These are phyloP conservation scores for Lactarius evosmus DNA, from an alignment of 768 basidiomycete genomes.

Conservation along the genomic window DNA sequence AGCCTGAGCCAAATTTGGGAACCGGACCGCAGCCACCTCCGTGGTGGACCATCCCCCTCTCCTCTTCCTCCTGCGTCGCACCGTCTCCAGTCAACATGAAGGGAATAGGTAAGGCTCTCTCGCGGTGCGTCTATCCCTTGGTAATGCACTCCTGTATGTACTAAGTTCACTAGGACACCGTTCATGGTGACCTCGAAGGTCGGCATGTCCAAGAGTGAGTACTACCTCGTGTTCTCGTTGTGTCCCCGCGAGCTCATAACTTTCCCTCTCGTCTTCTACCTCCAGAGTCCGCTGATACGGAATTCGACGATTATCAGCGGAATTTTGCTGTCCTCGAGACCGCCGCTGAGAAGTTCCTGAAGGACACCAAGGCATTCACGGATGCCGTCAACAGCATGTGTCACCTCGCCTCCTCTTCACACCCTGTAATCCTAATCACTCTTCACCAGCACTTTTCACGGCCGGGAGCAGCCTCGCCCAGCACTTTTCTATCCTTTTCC, in stretches of 20 bases:
- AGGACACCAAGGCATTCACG: constrained; percentile 85
- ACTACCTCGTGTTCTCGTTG: background rate
- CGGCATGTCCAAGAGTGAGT: constrained; percentile 88
- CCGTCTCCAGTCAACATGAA: constrained; percentile 44
- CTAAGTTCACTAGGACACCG: constrained; percentile 62
- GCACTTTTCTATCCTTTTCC: constrained; percentile 62
- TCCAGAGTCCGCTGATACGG: constrained; percentile 76
- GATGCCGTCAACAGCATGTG: constrained; percentile 74
- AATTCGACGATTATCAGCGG: constrained; percentile 84
- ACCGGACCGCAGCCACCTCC: background rate
- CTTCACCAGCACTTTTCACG: constrained; percentile 56
- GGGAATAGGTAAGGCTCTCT: constrained; percentile 74
- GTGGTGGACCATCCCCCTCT: background rate
- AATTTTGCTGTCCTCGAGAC: constrained; percentile 76
- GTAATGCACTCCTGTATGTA: background rate
- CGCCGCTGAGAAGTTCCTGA: constrained; percentile 84
- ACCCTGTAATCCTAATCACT: constrained; percentile 1
- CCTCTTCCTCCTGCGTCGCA: background rate
- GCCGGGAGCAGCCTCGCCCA: constrained; percentile 59
- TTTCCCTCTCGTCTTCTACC: background rate
- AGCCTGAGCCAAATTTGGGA: too few relatives aligned
- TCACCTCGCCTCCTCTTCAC: background rate
- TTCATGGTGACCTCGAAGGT: constrained; percentile 83
- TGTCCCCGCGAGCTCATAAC: constrained; percentile 1
- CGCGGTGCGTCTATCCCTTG: constrained; percentile 50